Evolutionary conservation across 208 protist species (phyloP), one percentile per base, ranked within the genome.

Genomic region (Leishmania lainsoni): DNA sequence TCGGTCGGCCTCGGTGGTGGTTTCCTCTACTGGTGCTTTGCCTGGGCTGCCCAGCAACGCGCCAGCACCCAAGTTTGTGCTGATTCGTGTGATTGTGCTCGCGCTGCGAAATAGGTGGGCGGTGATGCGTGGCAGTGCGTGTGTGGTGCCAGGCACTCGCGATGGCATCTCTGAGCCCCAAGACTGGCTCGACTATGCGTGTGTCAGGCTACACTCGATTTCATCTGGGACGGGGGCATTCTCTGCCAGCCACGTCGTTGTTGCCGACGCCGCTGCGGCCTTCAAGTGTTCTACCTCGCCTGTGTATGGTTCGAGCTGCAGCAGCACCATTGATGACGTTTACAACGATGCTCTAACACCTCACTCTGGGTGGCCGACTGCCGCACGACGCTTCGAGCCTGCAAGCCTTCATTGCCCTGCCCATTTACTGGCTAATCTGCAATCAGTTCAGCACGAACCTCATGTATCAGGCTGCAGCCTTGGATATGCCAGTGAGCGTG

Each of bases 371-470:
- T 91, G 22, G 77, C 10, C 1, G 89, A 93, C 81, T 89, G 84
- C 42, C 90, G 89, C 45, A 66, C 59, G 66, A 86, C 89, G 66
- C 49, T 91, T 75, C 45, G 48, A 0, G 82, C 90, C 45, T 92
- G 89, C 79, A 85, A 85, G 76, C 84, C 16, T 92, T 94, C 73
- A 69, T 91, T 12, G 86, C 88, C 45, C 83, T 94, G 42, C 91
- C 91, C 77, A 82, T 94, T 26, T 94, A 94, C 83, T 94, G 91
- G 91, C 81, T 94, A 20, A 83, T 93, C 39, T 88, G 83, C 74
- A 93, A 93, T 58, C 89, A 93, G 84, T 93, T 91, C 81, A 93
- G 89, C 83, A 94, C 87, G 2, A 93, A 91, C 74, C 78, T 94
- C 75, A 92, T 93, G 85, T 90, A 89, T 72, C 86, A 89, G 68